phyloP scores from a whole-genome alignment of 2,329 filamentous ascomycete genomes.

The Arthrinium phaeospermum region DNA sequence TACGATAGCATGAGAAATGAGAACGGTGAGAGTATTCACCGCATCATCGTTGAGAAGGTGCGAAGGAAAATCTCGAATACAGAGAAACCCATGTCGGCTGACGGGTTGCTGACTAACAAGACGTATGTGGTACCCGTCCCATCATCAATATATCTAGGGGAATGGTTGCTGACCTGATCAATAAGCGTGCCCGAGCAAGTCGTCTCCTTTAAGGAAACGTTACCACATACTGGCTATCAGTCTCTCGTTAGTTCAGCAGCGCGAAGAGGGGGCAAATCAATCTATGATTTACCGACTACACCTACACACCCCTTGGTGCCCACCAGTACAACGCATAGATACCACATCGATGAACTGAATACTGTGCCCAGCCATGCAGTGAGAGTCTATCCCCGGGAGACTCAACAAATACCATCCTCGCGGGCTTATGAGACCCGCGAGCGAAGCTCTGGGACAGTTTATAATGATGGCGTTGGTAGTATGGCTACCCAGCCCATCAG shows the following conservation, averaged over 20 bases:
- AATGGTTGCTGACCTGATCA: not conserved
- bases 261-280: too few species aligned
- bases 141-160: not conserved
- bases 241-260: not conserved
- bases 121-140: not conserved
- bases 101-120: not conserved
- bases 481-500: not conserved
- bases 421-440: not conserved
- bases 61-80: not conserved
- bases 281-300: not conserved
- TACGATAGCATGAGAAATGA: not conserved
- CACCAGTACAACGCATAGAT: not conserved
- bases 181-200: not conserved
- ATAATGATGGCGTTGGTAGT: not conserved
- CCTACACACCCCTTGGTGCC: not conserved
- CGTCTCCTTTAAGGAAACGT: not conserved
- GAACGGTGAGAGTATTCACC: not conserved
- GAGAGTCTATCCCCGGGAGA: not conserved
- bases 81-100: not conserved
- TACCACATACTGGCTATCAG: not conserved
- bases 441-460: not conserved
- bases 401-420: not conserved
- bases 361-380: not conserved
- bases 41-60: not conserved
- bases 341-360: not conserved